Conservation (phyloP, 2,329 filamentous ascomycete genomes). For the Verticillium tricorpus region DNA sequence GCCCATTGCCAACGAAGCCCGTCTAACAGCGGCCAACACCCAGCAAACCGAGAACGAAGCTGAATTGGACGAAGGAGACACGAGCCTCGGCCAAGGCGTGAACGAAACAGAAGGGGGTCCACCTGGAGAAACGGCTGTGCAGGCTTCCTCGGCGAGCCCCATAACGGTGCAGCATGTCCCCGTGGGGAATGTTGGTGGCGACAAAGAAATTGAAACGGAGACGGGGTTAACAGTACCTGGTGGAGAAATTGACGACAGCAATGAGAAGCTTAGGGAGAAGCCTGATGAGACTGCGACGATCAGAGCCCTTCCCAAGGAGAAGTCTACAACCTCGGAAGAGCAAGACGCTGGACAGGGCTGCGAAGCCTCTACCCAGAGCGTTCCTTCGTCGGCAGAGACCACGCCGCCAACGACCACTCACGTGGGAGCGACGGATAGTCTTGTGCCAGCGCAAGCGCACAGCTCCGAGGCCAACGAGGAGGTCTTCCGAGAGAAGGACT, state of each 20-base stretch:
- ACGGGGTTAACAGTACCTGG: conserved; percentile 16
- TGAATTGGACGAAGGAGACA: background rate
- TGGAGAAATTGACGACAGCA: conserved; percentile 5
- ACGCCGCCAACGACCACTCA: background rate
- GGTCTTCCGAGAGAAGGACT: background rate
- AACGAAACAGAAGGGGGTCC: background rate
- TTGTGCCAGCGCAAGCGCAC: background rate
- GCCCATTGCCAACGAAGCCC: background rate
- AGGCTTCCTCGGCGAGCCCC: background rate
- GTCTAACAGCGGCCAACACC: background rate
- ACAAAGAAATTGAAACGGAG: conserved; percentile 1
- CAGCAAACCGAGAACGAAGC: background rate
- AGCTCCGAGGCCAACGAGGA: background rate
- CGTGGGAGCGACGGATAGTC: background rate
- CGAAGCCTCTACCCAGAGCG: background rate
- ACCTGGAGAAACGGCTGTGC: background rate
- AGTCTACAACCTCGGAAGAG: background rate
- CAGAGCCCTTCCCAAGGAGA: background rate
- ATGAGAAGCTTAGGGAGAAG: background rate
- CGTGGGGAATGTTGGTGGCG: background rate
- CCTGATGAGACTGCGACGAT: conserved; percentile 2
- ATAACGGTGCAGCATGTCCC: background rate
- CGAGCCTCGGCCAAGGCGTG: background rate
- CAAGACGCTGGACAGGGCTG: background rate
- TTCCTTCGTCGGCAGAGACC: background rate